A percentile compares a stretch with the other conserved stretches of the same genome.
phyloP scores from a whole-genome alignment of 495 filamentous ascomycete genomes.

The Durotheca rogersii region DNA sequence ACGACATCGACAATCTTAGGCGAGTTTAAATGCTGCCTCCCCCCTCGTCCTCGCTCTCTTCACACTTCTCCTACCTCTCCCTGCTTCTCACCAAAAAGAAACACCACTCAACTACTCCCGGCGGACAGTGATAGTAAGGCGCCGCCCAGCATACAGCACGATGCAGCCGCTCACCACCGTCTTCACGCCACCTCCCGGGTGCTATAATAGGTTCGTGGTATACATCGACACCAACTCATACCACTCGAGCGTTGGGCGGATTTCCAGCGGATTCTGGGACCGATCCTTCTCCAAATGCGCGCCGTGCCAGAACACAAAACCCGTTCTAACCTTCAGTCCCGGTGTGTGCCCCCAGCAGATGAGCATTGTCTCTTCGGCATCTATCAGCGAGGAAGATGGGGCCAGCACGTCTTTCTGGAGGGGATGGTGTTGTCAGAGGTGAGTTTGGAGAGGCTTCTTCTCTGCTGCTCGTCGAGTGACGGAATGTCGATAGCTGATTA shows the following conservation, averaged over 20 bases:
- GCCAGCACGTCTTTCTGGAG: constrained; percentile 23
- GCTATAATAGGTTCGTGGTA: constrained; percentile 27
- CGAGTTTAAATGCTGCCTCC: no score
- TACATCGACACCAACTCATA: constrained; percentile 17
- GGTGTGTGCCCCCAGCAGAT: constrained; percentile 31
- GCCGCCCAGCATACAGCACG: neutral
- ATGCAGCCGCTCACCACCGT: constrained; percentile 31
- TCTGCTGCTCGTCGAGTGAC: no score
- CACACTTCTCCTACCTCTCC: neutral
- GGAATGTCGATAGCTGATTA: constrained; percentile 1
- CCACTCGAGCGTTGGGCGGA: constrained; percentile 22
- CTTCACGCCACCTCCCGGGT: constrained; percentile 29
- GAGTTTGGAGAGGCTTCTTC: no score
- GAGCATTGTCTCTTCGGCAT: constrained; percentile 7
- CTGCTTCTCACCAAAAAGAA: neutral
- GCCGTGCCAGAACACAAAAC: constrained; percentile 20
- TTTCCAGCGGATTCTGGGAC: constrained; percentile 29
- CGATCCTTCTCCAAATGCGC: constrained; percentile 31
- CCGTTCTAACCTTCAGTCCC: constrained; percentile 24
- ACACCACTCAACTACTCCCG: no score
- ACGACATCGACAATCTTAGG: no score
- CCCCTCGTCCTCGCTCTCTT: no score
- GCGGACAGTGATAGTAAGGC: neutral
- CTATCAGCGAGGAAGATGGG: constrained; percentile 2
- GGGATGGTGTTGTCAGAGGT: constrained; percentile 33